A percentile compares a stretch with the other conserved stretches of the same genome.
These are phyloP conservation scores for Neurospora sp. DNA, from an alignment of 495 filamentous ascomycete species.

Conservation along the genomic window DNA sequence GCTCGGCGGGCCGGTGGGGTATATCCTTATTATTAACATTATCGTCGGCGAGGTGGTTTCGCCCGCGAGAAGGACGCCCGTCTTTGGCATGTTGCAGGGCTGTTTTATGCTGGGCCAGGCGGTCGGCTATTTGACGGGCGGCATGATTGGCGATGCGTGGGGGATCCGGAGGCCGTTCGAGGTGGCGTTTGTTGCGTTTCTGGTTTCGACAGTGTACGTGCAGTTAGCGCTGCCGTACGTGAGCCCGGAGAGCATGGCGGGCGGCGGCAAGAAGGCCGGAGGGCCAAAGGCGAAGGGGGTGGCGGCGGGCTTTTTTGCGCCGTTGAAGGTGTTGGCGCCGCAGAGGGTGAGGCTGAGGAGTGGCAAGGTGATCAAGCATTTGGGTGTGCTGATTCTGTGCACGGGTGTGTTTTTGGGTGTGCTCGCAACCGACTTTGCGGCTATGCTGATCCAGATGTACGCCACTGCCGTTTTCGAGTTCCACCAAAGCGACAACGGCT, in stretches of 20 bases:
- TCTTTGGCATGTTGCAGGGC: slow-evolving; percentile 45
- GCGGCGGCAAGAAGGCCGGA: slow-evolving; percentile 14
- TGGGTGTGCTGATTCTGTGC: slow-evolving; percentile 43
- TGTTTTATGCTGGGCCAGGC: slow-evolving; percentile 46
- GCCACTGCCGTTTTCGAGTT: slow-evolving; percentile 46
- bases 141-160: slow-evolving; percentile 41
- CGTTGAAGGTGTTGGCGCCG: slow-evolving; percentile 40
- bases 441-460: slow-evolving; percentile 42
- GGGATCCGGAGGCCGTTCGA: slow-evolving; percentile 44
- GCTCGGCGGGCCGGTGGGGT: slow-evolving; percentile 46
- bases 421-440: slow-evolving; percentile 45
- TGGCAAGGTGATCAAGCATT: slow-evolving; percentile 35
- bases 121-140: slow-evolving; percentile 42
- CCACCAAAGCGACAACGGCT: slow-evolving; percentile 42
- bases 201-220: slow-evolving; percentile 30
- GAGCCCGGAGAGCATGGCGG: slow-evolving; percentile 21
- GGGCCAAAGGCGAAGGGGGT: slow-evolving; percentile 21
- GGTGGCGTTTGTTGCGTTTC: slow-evolving; percentile 37
- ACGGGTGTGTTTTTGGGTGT: slow-evolving; percentile 46
- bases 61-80: slow-evolving; percentile 38
- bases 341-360: slow-evolving; percentile 31
- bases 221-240: slow-evolving; percentile 31
- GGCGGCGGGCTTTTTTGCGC: slow-evolving; percentile 38
- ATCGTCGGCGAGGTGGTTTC: slow-evolving; percentile 40
- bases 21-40: slow-evolving; percentile 46